Conservation (phyloP, 192 early-diverging fungal genomes). For the Backusella tuberculispora region DNA sequence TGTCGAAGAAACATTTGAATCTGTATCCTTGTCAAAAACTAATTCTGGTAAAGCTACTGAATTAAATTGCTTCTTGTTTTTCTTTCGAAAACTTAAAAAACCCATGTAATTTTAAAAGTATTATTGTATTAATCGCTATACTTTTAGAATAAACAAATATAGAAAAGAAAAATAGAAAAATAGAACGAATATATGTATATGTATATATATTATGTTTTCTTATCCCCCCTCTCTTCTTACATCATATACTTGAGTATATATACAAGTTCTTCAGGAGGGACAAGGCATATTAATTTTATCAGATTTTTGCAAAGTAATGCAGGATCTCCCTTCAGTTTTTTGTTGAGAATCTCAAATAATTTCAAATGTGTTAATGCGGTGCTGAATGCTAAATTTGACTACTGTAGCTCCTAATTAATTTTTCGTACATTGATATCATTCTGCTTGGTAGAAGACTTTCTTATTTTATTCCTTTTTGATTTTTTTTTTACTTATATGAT, state of each 20-base stretch:
- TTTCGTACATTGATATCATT: conserved; percentile 9
- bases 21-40: not conserved
- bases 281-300: conserved; percentile 1
- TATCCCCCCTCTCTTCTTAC: not conserved
- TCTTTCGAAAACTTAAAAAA: conserved; percentile 3
- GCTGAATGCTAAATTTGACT: not conserved
- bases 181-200: not conserved
- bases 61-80: not conserved
- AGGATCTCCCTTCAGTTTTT: not conserved
- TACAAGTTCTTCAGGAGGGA: not conserved
- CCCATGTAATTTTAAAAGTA: not conserved
- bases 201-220: no score
- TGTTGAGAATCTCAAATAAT: not conserved
- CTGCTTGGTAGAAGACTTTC: not conserved
- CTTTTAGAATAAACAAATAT: not conserved
- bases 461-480: not conserved
- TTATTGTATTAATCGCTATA: not conserved
- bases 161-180: not conserved
- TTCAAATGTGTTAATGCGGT: not conserved
- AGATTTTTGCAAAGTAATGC: not conserved
- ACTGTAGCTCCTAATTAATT: conserved; percentile 8
- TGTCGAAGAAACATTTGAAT: conserved; percentile 7
- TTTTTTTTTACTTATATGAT: no score
- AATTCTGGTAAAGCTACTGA: not conserved
- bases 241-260: not conserved